Percentiles rank a stretch among this genome's conserved stretches.
Conservation (phyloP, 768 basidiomycete genomes). For the Amylocystis lapponica region DNA sequence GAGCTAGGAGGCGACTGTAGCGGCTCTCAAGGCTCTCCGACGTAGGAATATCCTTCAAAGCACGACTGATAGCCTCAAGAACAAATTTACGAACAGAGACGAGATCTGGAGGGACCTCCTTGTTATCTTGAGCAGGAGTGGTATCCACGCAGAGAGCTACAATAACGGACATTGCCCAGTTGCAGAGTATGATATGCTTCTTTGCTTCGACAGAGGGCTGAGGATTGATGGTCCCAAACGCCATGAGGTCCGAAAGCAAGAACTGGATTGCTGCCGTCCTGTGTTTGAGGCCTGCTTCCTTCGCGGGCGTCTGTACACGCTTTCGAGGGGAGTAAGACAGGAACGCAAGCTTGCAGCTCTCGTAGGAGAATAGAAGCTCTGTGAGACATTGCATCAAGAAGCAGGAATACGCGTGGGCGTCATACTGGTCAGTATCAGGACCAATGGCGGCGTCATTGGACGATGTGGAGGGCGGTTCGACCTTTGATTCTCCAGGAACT, state of each 20-base stretch:
- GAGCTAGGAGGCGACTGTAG: constrained; percentile 84
- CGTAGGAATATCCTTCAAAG: constrained; percentile 71
- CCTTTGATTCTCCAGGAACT: neutral
- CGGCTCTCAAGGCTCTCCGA: constrained; percentile 58
- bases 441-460: constrained; percentile 1
- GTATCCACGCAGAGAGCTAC: constrained; percentile 93
- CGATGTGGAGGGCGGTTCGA: too few relatives aligned
- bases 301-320: constrained; percentile 51
- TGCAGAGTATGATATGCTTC: constrained; percentile 58
- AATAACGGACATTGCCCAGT: constrained; percentile 86
- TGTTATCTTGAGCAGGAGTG: constrained; percentile 54
- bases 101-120: constrained; percentile 74
- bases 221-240: constrained; percentile 67
- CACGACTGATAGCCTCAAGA: constrained; percentile 80
- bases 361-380: constrained; percentile 91
- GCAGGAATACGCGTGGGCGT: constrained; percentile 51
- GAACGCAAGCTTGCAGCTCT: constrained; percentile 84
- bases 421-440: too few relatives aligned
- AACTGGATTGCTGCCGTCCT: constrained; percentile 69
- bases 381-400: constrained; percentile 91
- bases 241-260: constrained; percentile 77
- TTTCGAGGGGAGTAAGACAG: constrained; percentile 70
- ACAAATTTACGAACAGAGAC: constrained; percentile 90
- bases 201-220: constrained; percentile 50
- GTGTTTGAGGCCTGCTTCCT: constrained; percentile 56